phyloP scores from a whole-genome alignment of 2,329 filamentous ascomycete genomes.

The Penicillium polonicum region DNA sequence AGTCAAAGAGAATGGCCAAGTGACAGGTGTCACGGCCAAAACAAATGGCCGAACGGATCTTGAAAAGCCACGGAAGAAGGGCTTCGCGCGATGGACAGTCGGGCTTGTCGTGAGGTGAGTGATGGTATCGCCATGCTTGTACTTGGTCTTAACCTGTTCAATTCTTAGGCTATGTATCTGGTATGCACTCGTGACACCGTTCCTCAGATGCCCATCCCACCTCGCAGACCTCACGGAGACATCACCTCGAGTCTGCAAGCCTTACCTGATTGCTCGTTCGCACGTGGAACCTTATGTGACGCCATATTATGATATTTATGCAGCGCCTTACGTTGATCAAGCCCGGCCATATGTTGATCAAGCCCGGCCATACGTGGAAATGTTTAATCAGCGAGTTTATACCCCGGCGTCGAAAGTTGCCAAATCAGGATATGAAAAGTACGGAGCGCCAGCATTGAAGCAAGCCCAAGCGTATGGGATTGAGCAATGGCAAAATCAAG shows the following conservation, averaged over 20 bases:
- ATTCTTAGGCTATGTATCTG: conserved; percentile 69
- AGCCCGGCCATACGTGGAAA: conserved; percentile 68
- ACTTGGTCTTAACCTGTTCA: conserved; percentile 10
- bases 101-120: conserved; percentile 39
- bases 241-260: conserved; percentile 77
- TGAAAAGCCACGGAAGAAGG: conserved; percentile 18
- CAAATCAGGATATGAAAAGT: conserved; percentile 60
- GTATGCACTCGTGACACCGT: conserved; percentile 77
- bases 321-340: conserved; percentile 75
- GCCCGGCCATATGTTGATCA: conserved; percentile 73
- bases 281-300: conserved; percentile 71
- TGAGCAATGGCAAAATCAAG: conserved; percentile 73
- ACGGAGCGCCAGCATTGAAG: conserved; percentile 71
- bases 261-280: conserved; percentile 68
- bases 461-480: conserved; percentile 65
- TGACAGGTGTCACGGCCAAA: conserved; percentile 21
- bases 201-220: conserved; percentile 77
- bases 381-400: conserved; percentile 61
- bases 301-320: conserved; percentile 83
- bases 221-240: conserved; percentile 65
- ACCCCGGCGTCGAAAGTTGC: conserved; percentile 66
- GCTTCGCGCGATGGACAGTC: conserved; percentile 35
- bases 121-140: conserved; percentile 7
- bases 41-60: conserved; percentile 10
- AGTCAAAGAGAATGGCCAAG: conserved; percentile 30